Base-by-base conservation (phyloP, 257 asterid species). In the Solanum chilense region DNA sequence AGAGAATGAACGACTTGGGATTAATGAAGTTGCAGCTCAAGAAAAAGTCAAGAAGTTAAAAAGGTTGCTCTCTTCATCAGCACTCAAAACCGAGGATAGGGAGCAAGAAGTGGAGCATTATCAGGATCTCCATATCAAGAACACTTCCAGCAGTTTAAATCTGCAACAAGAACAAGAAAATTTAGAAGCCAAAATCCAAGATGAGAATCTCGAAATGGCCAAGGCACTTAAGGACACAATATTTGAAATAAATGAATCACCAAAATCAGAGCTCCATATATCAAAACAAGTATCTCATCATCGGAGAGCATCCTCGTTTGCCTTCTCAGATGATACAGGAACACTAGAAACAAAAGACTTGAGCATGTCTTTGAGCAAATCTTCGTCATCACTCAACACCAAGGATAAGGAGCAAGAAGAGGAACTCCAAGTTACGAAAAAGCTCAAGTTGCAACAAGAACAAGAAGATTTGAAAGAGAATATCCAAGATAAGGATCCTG, bases 151-250 rank as follows among this genome's bases (percentile, higher is more conserved):
- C 92, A 93, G 91, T 4, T 95, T 94, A 68, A 91, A 91, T 88
- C 88, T 92, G 56, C 75, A 90, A 90, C 90, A 88, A 13, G 94
- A 91, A 56, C 78, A 88, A 1, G 93, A 86, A 7, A 91, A 89
- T 14, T 83, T 75, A 2, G 82, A 78, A 1, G 90, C 90, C 1
- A 87, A 85, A 16, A 31, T 69, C 3, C 37, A 89, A 60, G 90
- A 92, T 5, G 96, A 93, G 52, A 94, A 92, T 77, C 93, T 97
- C 2, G 92, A 89, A 75, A 95, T 91, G 90, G 96, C 93, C 0
- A 95, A 94, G 88, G 94, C 93, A 5, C 88, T 92, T 2, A 92
- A 91, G 87, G 98, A 98, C 3, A 92, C 99, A 1, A 95, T 92
- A 37, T 94, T 94, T n/a, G 98, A 95, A 27, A 68, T 29, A 20